Evolutionary conservation across 768 basidiomycete genomes (phyloP).

Genomic region (Thelephora aurantiotincta): DNA sequence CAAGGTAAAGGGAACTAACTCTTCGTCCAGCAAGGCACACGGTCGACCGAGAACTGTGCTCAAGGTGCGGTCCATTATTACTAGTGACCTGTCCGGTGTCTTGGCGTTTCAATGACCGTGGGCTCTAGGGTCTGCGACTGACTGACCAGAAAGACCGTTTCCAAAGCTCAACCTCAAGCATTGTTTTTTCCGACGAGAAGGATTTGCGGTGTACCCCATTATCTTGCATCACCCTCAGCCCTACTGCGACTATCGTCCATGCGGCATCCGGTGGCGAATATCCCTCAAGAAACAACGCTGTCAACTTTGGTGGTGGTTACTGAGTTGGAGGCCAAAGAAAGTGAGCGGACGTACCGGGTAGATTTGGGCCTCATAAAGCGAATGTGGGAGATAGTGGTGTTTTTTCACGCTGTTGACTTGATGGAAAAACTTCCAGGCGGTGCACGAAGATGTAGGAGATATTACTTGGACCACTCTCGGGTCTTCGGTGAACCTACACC

Average conservation of each 20-base stretch:
- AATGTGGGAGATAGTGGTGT: conserved; percentile 35
- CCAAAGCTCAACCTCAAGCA: conserved; percentile 44
- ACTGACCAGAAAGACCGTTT: conserved; percentile 37
- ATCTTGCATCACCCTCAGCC: conserved; percentile 26
- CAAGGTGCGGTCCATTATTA: conserved; percentile 17
- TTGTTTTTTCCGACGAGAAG: conserved; percentile 16
- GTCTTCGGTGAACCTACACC: conserved; percentile 33
- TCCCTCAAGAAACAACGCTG: conserved; percentile 37
- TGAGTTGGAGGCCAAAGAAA: conserved; percentile 27
- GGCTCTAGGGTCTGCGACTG: conserved; percentile 11
- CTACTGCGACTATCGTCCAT: conserved; percentile 36
- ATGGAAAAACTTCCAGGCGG: conserved; percentile 48
- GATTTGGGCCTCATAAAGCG: conserved; percentile 52
- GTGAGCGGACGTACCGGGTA: conserved; percentile 26
- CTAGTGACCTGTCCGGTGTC: conserved; percentile 13
- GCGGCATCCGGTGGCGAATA: conserved; percentile 47
- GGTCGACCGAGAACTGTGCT: conserved; percentile 50
- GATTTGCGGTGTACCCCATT: conserved; percentile 30
- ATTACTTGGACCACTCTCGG: conserved; percentile 15
- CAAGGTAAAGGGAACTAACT: conserved; percentile 25
- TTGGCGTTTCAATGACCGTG: neutral
- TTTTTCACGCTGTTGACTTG: conserved; percentile 41
- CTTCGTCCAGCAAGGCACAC: conserved; percentile 54
- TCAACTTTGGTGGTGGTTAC: conserved; percentile 41
- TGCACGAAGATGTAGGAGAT: conserved; percentile 18